A percentile compares a stretch with the other conserved stretches of the same genome.
phyloP scores from a whole-genome alignment of 2,329 filamentous ascomycete species.

The Fusarium virguliforme region DNA sequence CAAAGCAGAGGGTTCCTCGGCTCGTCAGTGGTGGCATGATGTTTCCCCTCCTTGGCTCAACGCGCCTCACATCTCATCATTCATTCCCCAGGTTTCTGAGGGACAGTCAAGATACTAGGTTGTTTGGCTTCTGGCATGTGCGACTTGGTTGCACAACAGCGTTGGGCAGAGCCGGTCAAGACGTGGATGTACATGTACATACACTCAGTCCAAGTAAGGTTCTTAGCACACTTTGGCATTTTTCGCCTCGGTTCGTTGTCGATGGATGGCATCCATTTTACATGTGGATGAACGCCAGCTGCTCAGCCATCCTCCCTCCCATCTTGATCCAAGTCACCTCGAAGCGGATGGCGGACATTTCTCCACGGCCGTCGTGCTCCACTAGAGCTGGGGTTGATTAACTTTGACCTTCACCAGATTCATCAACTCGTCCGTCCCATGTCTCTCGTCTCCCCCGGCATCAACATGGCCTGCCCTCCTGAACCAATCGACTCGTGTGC shows the following conservation, averaged over 20 bases:
- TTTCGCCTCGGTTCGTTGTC: constrained; percentile 34
- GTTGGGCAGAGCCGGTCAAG: constrained; percentile 12
- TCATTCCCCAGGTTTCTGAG: constrained; percentile 28
- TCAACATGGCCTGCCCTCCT: not conserved
- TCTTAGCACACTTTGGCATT: constrained; percentile 40
- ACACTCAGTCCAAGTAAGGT: constrained; percentile 37
- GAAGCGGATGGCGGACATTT: constrained; percentile 15
- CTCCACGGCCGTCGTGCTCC: constrained; percentile 26
- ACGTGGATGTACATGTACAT: constrained; percentile 25
- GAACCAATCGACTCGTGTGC: constrained; percentile 37
- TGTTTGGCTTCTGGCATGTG: constrained; percentile 24
- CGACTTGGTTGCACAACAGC: constrained; percentile 23
- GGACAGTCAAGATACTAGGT: constrained; percentile 4
- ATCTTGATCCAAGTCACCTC: constrained; percentile 12
- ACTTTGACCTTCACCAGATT: constrained; percentile 35
- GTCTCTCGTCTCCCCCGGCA: constrained; percentile 24
- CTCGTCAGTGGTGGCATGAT: constrained; percentile 17
- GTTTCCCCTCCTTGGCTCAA: constrained; percentile 8
- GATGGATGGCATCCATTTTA: constrained; percentile 27
- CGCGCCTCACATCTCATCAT: constrained; percentile 27
- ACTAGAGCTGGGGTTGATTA: constrained; percentile 34
- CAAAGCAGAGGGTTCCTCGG: not conserved
- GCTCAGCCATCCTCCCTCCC: constrained; percentile 26
- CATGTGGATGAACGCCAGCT: constrained; percentile 27
- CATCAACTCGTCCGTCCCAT: constrained; percentile 30